Base-by-base conservation (phyloP, 352 stramenopile genomes). In the Globisporangium paddicum region DNA sequence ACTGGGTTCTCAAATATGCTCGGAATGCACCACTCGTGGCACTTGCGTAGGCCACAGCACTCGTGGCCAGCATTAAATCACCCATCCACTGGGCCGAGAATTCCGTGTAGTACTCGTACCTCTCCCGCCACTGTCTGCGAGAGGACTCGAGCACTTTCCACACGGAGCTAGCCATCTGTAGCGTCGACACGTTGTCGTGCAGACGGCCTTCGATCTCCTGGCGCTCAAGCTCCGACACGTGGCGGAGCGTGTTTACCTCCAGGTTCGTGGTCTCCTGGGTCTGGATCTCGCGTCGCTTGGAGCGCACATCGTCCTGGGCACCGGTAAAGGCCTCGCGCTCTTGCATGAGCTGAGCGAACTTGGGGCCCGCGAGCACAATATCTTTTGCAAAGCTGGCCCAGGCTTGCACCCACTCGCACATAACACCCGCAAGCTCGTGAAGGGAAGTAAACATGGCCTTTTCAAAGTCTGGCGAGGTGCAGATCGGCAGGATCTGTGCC, bases 351-450 rank as follows among this genome's bases (percentile, higher is more conserved):
- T 90, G 80, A 0, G 52, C 55, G 28, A 73, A 67, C 30, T 93
- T 90, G 0, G 83, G 83, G 25, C 58, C 61, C 1, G 82, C 77
- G 7, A 93, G 54, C 10, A 93, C 51, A 16, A 79, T 72, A 18
- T 86, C 79, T 0, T 66, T 61, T 11, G 73, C 69, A 45, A 77
- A 87, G 21, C 45, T 21, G 1, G 74, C 62, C 37, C 75, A 87
- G 2, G 71, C 72, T 51, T 87, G 71, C 0, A 89, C 77, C 79
- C 79, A 93, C 13, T 79, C 75, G 52, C 83, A 90, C 40, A 93
- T 48, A 10, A 75, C 28, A 1, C 74, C 79, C 9, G 76, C 83
- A 5, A 90, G 42, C 28, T 76, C 72, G 26, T 93, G 79, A 2
- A 88, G 63, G 2, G 61, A 66, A 0, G 41, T 52, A 35, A 90